Conservation (phyloP, 2,329 filamentous ascomycete genomes). For the Grosmannia clavigera region DNA sequence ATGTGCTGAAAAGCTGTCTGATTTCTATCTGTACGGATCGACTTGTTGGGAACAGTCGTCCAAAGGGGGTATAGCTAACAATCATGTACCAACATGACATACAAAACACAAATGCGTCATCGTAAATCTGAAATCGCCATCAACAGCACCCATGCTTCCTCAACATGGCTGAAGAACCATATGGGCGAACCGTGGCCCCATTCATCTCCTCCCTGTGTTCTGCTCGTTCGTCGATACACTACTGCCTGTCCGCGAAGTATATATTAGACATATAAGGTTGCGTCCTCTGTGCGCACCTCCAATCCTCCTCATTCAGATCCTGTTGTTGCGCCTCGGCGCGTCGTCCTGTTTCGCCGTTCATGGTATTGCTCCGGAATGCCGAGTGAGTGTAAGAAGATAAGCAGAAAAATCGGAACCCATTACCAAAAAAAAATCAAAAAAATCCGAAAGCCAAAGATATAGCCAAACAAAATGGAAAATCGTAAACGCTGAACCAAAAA, state of each 20-base stretch:
- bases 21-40: background rate
- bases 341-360: background rate
- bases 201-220: background rate
- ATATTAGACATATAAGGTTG: background rate
- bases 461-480: background rate
- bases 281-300: background rate
- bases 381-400: constrained; percentile 3
- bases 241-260: background rate
- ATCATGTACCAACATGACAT: constrained; percentile 3
- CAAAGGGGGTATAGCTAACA: constrained; percentile 2
- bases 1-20: constrained; percentile 2
- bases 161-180: background rate
- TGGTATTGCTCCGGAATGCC: constrained; percentile 1
- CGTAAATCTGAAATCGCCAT: background rate
- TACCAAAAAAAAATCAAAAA: background rate
- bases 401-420: constrained; percentile 3
- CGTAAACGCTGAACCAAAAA: background rate
- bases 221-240: background rate
- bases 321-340: background rate
- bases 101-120: constrained; percentile 1
- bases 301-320: background rate
- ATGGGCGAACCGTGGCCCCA: background rate
- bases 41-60: background rate
- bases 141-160: background rate
- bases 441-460: background rate